These are phyloP conservation scores for Hypsizygus marmoreus DNA, from an alignment of 768 basidiomycete species.

Conservation along the genomic window DNA sequence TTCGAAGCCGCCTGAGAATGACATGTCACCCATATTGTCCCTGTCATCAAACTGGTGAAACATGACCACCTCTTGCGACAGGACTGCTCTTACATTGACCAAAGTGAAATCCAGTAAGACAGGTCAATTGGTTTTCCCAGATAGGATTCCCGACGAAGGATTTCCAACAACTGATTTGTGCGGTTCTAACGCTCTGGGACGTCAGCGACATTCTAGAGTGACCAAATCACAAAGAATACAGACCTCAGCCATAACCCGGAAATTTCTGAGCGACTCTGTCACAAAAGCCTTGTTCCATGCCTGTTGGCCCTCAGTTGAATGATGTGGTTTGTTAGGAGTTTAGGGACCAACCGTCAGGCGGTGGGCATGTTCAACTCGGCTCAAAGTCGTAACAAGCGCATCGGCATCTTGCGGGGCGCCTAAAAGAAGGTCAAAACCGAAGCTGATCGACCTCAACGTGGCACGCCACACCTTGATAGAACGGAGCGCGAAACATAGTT, in stretches of 20 bases:
- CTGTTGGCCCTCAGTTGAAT: conserved; percentile 11
- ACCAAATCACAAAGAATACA: neutral
- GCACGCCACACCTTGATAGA: conserved; percentile 16
- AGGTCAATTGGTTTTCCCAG: conserved; percentile 8
- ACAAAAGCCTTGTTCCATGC: conserved; percentile 33
- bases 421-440: neutral
- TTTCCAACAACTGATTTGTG: conserved; percentile 14
- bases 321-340: neutral
- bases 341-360: conserved; percentile 11
- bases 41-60: conserved; percentile 5
- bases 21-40: conserved; percentile 28
- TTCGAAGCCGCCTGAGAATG: conserved; percentile 28
- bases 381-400: conserved; percentile 20
- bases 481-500: conserved; percentile 28
- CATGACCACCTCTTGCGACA: conserved; percentile 3
- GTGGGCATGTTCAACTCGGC: conserved; percentile 15
- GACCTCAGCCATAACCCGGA: conserved; percentile 12
- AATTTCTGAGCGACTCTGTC: conserved; percentile 25
- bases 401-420: conserved; percentile 22
- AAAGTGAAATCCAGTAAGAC: conserved; percentile 21
- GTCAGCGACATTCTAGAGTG: too few species aligned
- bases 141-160: conserved; percentile 5
- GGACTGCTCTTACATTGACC: conserved; percentile 10
- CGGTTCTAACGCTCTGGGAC: too few species aligned
- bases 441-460: neutral